These are phyloP conservation scores for Zhuliangozyma parablackwelliae DNA, from an alignment of 1,139 yeast species.

Conservation along the genomic window DNA sequence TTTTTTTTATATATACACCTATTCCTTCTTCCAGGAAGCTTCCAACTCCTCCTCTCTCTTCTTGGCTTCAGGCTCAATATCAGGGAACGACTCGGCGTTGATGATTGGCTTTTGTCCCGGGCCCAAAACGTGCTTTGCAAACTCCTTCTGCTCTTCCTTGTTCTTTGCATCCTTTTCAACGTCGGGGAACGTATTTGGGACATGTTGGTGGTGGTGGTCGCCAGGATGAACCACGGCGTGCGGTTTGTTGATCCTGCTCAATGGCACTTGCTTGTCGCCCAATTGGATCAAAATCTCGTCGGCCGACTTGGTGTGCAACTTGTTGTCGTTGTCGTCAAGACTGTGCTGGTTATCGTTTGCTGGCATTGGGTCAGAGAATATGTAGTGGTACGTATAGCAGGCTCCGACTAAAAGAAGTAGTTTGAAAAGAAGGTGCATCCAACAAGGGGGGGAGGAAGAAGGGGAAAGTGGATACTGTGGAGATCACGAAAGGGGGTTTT, in stretches of 20 bases:
- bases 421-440: conserved; percentile 4
- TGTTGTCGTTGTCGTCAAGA: no score
- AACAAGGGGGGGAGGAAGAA: no score
- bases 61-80: conserved; percentile 26
- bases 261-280: conserved; percentile 37
- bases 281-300: conserved; percentile 29
- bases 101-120: conserved; percentile 26
- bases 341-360: not conserved
- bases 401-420: conserved; percentile 6
- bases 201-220: conserved; percentile 19
- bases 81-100: conserved; percentile 20
- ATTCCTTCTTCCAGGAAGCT: conserved; percentile 5
- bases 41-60: conserved; percentile 19
- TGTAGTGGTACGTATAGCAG: conserved; percentile 6
- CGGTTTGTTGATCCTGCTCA: conserved; percentile 35
- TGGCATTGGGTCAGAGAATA: conserved; percentile 2
- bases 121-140: conserved; percentile 14
- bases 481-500: no score
- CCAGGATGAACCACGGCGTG: conserved; percentile 34
- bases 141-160: conserved; percentile 15
- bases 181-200: conserved; percentile 19
- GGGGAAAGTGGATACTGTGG: no score
- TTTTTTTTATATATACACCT: not conserved
- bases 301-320: conserved; percentile 3
- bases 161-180: conserved; percentile 24